Evolutionary conservation across 345 rosid species (phyloP).

Genomic region (Rhizophora mangle): DNA sequence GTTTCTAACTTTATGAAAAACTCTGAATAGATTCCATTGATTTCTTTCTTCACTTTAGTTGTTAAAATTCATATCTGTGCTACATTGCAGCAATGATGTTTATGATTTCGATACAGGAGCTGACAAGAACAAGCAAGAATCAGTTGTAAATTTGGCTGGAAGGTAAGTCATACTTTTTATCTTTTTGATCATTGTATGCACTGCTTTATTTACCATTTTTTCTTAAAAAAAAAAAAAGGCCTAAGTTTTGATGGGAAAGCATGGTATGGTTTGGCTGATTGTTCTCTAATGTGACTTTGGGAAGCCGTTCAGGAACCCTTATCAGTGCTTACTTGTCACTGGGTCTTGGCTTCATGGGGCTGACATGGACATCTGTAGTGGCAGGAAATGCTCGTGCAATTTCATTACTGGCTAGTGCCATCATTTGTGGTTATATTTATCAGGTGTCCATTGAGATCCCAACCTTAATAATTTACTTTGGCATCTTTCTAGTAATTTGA

Average conservation of each 20-base stretch:
- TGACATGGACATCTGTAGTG: conserved; percentile 54
- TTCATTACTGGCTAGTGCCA: conserved; percentile 56
- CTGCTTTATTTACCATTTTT: not conserved
- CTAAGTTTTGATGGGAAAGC: not conserved
- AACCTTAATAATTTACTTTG: not conserved
- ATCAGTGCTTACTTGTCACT: conserved; percentile 55
- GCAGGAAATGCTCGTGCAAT: conserved; percentile 56
- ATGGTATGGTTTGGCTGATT: conserved; percentile 9
- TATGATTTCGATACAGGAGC: conserved; percentile 97
- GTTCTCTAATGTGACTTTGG: conserved; percentile 16
- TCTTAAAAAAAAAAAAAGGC: not conserved
- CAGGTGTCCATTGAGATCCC: conserved; percentile 42
- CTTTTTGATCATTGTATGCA: conserved; percentile 2
- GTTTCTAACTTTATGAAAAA: not conserved
- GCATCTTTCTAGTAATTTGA: not conserved
- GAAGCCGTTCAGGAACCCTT: conserved; percentile 66
- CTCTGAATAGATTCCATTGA: not conserved
- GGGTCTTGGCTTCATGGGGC: conserved; percentile 51
- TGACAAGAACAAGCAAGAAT: conserved; percentile 83
- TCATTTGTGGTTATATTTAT: conserved; percentile 72
- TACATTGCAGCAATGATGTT: conserved; percentile 78
- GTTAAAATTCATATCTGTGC: conserved; percentile 21
- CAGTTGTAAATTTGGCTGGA: conserved; percentile 74
- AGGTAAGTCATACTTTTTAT: conserved; percentile 46
- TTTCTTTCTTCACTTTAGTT: not conserved